Evolutionary conservation across 129 eudicot genomes (phyloP).

Genomic region (Oenanthe sinensis): DNA sequence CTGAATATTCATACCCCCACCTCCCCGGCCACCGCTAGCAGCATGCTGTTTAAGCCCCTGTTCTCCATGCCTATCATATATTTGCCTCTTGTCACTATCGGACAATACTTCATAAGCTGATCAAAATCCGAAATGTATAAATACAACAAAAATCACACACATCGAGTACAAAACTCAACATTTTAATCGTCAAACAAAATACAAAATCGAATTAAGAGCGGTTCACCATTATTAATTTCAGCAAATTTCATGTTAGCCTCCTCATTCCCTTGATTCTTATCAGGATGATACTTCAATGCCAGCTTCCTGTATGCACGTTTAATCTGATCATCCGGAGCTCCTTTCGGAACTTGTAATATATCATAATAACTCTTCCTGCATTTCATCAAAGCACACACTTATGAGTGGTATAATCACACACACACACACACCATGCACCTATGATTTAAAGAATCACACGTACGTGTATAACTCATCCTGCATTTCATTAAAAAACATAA

Average conservation of each 20-base stretch:
- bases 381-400: not conserved
- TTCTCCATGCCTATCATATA: constrained; percentile 89
- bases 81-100: constrained; percentile 81
- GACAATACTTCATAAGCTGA: constrained; percentile 94
- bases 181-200: not conserved
- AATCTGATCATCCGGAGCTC: constrained; percentile 92
- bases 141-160: constrained; percentile 10
- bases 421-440: too few species aligned
- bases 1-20: constrained; percentile 91
- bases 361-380: constrained; percentile 92
- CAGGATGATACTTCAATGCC: constrained; percentile 94
- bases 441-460: not conserved
- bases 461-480: not conserved
- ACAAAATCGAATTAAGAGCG: not conserved
- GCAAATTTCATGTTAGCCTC: constrained; percentile 93
- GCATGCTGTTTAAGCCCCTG: constrained; percentile 96
- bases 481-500: not conserved
- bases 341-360: constrained; percentile 76
- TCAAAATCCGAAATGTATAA: not conserved
- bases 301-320: constrained; percentile 89
- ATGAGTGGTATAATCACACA: not conserved
- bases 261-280: constrained; percentile 94
- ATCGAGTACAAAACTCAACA: not conserved
- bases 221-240: constrained; percentile 79
- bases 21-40: constrained; percentile 81